A percentile compares a stretch with the other conserved stretches of the same genome.
Conservation (phyloP, 257 asterid species). For the Salvia rosmarinus region DNA sequence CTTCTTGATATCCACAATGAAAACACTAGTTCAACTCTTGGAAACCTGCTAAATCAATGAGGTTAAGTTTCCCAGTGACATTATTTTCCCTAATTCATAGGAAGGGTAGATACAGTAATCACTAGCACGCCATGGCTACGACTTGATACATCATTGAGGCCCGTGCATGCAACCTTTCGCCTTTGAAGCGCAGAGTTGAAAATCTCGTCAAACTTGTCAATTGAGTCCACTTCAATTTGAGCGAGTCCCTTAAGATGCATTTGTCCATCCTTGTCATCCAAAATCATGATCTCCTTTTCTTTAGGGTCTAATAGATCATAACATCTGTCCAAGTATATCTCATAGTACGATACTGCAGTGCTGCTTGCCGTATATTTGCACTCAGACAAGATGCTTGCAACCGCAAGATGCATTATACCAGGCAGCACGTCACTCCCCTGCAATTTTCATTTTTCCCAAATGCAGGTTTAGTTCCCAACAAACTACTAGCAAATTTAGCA, state of each 20-base stretch:
- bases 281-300: constrained; percentile 66
- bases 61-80: constrained; percentile 77
- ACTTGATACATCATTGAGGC: constrained; percentile 80
- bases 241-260: constrained; percentile 84
- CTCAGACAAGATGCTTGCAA: constrained; percentile 56
- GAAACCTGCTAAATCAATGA: constrained; percentile 94
- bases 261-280: constrained; percentile 69
- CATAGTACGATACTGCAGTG: constrained; percentile 70
- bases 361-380: constrained; percentile 47
- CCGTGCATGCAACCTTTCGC: constrained; percentile 78
- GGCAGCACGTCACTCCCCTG: constrained; percentile 83
- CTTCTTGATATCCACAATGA: neutral
- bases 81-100: constrained; percentile 36
- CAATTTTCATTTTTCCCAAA: constrained; percentile 29
- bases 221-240: constrained; percentile 56
- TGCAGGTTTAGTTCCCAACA: constrained; percentile 17
- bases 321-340: constrained; percentile 82
- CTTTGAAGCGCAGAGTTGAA: constrained; percentile 67
- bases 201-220: constrained; percentile 55
- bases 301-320: constrained; percentile 76
- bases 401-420: constrained; percentile 77
- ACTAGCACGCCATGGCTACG: constrained; percentile 87
- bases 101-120: constrained; percentile 50
- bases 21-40: neutral
- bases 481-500: neutral